phyloP scores from a whole-genome alignment of 805 yeast species.

The Komagataella phaffii region DNA sequence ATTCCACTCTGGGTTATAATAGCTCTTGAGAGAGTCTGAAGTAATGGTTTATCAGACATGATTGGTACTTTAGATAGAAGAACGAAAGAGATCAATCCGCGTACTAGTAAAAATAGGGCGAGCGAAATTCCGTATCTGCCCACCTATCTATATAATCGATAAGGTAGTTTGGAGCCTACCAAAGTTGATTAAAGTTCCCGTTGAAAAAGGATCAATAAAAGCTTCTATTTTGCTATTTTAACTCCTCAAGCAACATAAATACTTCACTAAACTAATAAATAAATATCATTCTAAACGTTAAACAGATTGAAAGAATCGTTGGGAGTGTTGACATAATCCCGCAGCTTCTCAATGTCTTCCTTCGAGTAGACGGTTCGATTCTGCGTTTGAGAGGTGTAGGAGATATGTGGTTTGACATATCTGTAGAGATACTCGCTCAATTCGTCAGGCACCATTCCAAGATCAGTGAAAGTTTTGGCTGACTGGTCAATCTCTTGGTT shows the following conservation, averaged over 20 bases:
- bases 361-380: constrained; percentile 23
- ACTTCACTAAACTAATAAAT: background rate
- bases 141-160: too few relatives aligned
- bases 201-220: background rate
- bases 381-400: constrained; percentile 19
- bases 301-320: constrained; percentile 17
- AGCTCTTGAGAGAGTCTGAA: background rate
- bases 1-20: background rate
- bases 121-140: background rate
- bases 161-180: background rate
- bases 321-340: constrained; percentile 22
- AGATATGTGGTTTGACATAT: constrained; percentile 24
- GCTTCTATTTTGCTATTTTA: background rate
- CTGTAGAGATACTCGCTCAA: constrained; percentile 34
- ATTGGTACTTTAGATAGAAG: too few relatives aligned
- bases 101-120: background rate
- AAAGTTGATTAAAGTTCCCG: background rate
- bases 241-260: background rate
- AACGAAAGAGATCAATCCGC: background rate
- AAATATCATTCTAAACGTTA: constrained; percentile 8
- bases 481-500: constrained; percentile 48
- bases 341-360: constrained; percentile 20
- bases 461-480: constrained; percentile 54
- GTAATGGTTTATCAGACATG: background rate
- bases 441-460: constrained; percentile 50